Conservation (phyloP, 148 eudicot species). For the Tetragonia tetragonoides region DNA sequence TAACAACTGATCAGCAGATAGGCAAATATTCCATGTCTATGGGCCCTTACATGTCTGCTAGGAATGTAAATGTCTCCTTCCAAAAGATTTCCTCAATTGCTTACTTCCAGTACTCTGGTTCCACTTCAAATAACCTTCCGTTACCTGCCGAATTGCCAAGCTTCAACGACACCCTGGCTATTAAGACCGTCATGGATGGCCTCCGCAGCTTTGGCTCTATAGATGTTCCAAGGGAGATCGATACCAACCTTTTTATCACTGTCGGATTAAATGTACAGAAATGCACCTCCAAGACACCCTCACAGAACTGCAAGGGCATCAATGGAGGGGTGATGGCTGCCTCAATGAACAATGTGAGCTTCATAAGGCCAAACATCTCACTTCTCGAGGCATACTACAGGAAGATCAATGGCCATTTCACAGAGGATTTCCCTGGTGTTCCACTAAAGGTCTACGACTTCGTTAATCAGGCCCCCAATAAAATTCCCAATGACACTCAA, state of each 20-base stretch:
- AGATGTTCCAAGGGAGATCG: slow-evolving; percentile 48
- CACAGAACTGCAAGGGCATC: slow-evolving; percentile 41
- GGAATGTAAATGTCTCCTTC: slow-evolving; percentile 50
- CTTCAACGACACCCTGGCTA: slow-evolving; percentile 46
- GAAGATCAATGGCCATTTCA: slow-evolving; percentile 46
- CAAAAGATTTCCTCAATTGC: slow-evolving; percentile 51
- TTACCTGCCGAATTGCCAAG: slow-evolving; percentile 44
- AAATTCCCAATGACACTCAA: slow-evolving; percentile 43
- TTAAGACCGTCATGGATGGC: slow-evolving; percentile 50
- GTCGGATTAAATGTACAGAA: slow-evolving; percentile 58
- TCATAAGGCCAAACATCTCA: slow-evolving; percentile 47
- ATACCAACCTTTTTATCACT: slow-evolving; percentile 57
- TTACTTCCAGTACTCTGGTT: slow-evolving; percentile 50
- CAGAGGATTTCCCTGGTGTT: slow-evolving; percentile 53
- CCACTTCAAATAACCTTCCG: slow-evolving; percentile 32
- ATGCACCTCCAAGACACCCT: slow-evolving; percentile 43
- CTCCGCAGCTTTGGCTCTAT: slow-evolving; percentile 42
- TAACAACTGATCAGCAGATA: slow-evolving; percentile 47
- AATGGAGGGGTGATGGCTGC: slow-evolving; percentile 63
- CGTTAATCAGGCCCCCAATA: slow-evolving; percentile 65
- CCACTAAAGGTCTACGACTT: slow-evolving; percentile 56
- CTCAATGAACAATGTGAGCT: slow-evolving; percentile 63
- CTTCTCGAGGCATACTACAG: slow-evolving; percentile 58
- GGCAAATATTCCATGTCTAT: slow-evolving; percentile 50
- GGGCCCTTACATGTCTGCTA: slow-evolving; percentile 66